Evolutionary conservation across 2,329 filamentous ascomycete genomes (phyloP).

Genomic region (Macrophomina phaseolina): DNA sequence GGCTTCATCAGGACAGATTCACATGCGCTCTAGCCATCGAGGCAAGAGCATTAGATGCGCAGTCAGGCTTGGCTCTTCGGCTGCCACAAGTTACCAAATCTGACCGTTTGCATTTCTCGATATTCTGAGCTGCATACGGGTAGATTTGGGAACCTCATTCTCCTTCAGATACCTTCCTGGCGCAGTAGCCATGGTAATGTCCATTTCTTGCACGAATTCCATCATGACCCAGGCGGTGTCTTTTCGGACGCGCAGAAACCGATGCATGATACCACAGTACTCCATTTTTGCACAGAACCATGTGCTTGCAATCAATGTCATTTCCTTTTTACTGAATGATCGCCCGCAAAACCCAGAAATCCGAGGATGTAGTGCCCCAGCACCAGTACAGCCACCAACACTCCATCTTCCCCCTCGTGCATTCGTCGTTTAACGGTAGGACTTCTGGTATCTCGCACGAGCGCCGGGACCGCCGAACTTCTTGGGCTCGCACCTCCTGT

Average conservation of each 20-base stretch:
- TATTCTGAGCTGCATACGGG: background rate
- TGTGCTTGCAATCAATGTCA: slow-evolving; percentile 45
- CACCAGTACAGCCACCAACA: slow-evolving; percentile 26
- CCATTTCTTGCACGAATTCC: background rate
- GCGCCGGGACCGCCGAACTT: slow-evolving; percentile 95
- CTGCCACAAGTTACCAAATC: background rate
- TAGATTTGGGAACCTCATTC: background rate
- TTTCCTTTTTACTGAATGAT: slow-evolving; percentile 46
- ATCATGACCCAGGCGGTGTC: background rate
- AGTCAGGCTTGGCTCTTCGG: no score
- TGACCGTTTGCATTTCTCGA: background rate
- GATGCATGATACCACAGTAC: slow-evolving; percentile 24
- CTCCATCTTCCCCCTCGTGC: slow-evolving; percentile 27
- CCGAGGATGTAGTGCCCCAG: slow-evolving; percentile 27
- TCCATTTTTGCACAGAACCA: slow-evolving; percentile 25
- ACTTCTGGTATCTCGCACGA: slow-evolving; percentile 97
- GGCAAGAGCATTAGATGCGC: no score
- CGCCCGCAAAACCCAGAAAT: slow-evolving; percentile 29
- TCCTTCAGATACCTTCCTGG: background rate
- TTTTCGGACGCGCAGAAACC: background rate
- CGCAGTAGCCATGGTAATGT: background rate
- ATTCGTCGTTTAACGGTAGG: slow-evolving; percentile 80
- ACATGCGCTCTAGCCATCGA: background rate
- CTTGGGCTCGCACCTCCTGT: slow-evolving; percentile 99
- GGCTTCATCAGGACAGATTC: background rate